Base-by-base conservation (phyloP, 768 basidiomycete genomes). In the Suillus alpinus region DNA sequence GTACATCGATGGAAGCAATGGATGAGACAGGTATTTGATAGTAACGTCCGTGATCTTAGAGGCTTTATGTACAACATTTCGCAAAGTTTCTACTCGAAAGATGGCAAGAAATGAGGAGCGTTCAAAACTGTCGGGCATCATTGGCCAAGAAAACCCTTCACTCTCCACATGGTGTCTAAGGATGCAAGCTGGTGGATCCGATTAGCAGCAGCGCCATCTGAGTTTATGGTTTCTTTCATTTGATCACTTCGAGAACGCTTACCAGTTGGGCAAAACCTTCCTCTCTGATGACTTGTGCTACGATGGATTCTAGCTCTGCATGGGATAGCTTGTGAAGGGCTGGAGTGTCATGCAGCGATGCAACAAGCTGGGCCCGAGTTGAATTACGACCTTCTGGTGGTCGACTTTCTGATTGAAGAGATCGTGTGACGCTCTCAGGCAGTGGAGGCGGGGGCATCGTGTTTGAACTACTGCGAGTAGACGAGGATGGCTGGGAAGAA, bases 231-330 rank as follows among this genome's bases (percentile, higher is more conserved):
- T 57, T 34, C 37, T 18, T 29, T 39, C 14, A 39, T 29, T 1
- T 1, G 26, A 55, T 29, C 2, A 37, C 16, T n/a, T 29, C 9
- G 36, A 39, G 8, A 39, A 31, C 16, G 6, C 83, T 62, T 66
- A 91, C 93, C 83, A 98, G 79, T 64, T 83, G 81, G 13, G 80
- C 73, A 68, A 97, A 94, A 7, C 92, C 86, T 57, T 94, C 86
- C 70, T 92, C 89, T 57, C 84, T 81, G 18, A 91, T 78, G 26
- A 91, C 80, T 31, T 85, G 80, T 12, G 80, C 78, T 18, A 91
- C 80, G 2, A 88, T 69, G 49, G 73, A 72, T 66, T 90, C 87
- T 13, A 92, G 79, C 7, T 81, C 77, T 12, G 71, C 59, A 37
- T 71, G 75, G 26, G 87, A 71, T 31, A 90, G 70, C 56, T 81